These are phyloP conservation scores for Aspergillus egyptiacus DNA, from an alignment of 495 filamentous ascomycete species.

Conservation along the genomic window DNA sequence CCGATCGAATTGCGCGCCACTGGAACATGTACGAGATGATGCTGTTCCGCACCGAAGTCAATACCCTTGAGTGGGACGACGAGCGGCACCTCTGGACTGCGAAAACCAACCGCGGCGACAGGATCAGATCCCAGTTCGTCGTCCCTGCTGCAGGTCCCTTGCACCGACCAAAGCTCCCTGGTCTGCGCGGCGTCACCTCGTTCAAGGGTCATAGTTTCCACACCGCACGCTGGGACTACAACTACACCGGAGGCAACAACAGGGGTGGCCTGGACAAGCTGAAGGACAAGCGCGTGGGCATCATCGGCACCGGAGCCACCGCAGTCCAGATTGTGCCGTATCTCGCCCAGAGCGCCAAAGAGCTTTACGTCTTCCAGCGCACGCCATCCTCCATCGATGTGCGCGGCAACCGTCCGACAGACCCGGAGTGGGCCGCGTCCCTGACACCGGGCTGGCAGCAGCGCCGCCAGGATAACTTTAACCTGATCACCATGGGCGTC, in stretches of 20 bases:
- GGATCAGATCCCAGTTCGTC: not conserved
- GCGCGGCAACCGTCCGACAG: conserved; percentile 35
- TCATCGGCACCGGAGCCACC: conserved; percentile 44
- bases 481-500: conserved; percentile 13
- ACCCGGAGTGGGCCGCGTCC: not conserved
- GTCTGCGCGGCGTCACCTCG: conserved; percentile 8
- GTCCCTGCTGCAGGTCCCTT: conserved; percentile 11
- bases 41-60: not conserved
- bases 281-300: conserved; percentile 37
- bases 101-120: not conserved
- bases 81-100: not conserved
- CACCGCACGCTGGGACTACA: conserved; percentile 26
- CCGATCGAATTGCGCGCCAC: conserved; percentile 22
- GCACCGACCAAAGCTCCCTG: conserved; percentile 23
- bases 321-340: conserved; percentile 35
- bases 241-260: not conserved
- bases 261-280: conserved; percentile 22
- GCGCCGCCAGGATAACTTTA: conserved; percentile 31
- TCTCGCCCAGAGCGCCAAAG: conserved; percentile 20
- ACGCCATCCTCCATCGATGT: conserved; percentile 42
- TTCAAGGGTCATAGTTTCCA: conserved; percentile 29
- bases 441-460: conserved; percentile 44
- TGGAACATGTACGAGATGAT: conserved; percentile 21
- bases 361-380: conserved; percentile 42
- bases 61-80: not conserved